Percentiles rank a stretch among this genome's conserved stretches.
These are phyloP conservation scores for Eimeria zaria DNA, from an alignment of 169 alveolate species.

Conservation along the genomic window DNA sequence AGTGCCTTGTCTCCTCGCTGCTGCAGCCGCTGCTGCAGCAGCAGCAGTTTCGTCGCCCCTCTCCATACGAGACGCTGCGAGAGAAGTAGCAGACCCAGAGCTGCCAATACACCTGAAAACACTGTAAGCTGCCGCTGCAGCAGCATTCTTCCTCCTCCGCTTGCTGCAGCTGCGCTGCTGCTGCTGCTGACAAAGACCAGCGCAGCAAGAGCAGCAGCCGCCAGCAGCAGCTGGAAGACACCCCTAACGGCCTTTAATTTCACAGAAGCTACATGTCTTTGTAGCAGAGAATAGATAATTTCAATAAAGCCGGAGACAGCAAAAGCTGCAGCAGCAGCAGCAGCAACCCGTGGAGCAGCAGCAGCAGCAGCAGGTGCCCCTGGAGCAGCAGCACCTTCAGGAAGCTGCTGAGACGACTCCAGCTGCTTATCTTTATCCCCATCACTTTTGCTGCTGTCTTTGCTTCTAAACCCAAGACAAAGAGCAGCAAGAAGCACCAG, in stretches of 20 bases:
- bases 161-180: slow-evolving; percentile 6
- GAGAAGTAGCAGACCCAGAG: background rate
- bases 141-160: background rate
- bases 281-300: background rate
- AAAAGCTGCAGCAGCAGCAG: background rate
- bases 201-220: background rate
- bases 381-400: background rate
- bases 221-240: background rate
- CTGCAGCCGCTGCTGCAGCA: background rate
- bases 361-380: background rate
- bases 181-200: background rate
- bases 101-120: background rate
- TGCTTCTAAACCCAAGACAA: too few relatives aligned
- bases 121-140: background rate
- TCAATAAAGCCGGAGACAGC: background rate
- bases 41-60: background rate
- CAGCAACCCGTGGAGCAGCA: background rate
- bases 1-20: background rate
- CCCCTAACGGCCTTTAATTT: background rate
- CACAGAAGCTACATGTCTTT: background rate
- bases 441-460: too few relatives aligned
- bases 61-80: background rate
- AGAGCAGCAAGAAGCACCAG: too few relatives aligned
- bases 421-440: too few relatives aligned
- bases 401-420: too few relatives aligned